Percentiles rank a stretch among this genome's conserved stretches.
These are phyloP conservation scores for Lentinula raphanica DNA, from an alignment of 768 basidiomycete species.

Conservation along the genomic window DNA sequence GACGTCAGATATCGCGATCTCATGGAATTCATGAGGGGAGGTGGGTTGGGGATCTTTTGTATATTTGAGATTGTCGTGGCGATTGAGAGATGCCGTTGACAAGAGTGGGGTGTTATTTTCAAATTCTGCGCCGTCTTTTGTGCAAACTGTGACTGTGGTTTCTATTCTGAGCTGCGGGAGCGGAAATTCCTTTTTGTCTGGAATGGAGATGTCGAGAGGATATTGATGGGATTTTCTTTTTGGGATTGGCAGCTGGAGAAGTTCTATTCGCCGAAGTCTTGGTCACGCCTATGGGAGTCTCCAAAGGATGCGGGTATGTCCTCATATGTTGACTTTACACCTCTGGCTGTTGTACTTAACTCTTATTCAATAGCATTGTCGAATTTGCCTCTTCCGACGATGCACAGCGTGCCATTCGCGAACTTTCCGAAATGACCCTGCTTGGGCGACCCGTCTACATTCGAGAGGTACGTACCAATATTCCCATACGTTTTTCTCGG, in stretches of 20 bases:
- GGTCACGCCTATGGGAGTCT: constrained; percentile 91
- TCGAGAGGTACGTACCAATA: constrained; percentile 65
- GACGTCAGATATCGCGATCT: constrained; percentile 98
- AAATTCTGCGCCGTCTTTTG: not conserved
- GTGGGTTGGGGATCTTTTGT: constrained; percentile 84
- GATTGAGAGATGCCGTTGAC: constrained; percentile 25
- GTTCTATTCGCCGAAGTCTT: constrained; percentile 99
- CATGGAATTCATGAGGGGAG: constrained; percentile 99
- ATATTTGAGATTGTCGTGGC: constrained; percentile 78
- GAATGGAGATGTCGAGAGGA: constrained; percentile 66
- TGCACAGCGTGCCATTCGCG: constrained; percentile 81
- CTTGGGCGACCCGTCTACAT: constrained; percentile 94
- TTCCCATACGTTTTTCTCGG: not conserved
- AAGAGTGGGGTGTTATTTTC: constrained; percentile 16
- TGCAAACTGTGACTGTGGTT: not conserved
- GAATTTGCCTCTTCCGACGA: constrained; percentile 91
- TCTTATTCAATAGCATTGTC: constrained; percentile 66
- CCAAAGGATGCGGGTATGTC: constrained; percentile 98
- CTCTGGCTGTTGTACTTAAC: not conserved
- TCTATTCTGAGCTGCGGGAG: constrained; percentile 6
- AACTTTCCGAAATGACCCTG: constrained; percentile 85
- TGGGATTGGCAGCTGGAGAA: constrained; percentile 95
- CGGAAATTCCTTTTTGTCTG: constrained; percentile 9
- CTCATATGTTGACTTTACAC: not conserved
- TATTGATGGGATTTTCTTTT: constrained; percentile 93